Evolutionary conservation across 2,329 filamentous ascomycete genomes (phyloP), one percentile per base, ranked within the genome.

Genomic region (Colletotrichum liriopes): DNA sequence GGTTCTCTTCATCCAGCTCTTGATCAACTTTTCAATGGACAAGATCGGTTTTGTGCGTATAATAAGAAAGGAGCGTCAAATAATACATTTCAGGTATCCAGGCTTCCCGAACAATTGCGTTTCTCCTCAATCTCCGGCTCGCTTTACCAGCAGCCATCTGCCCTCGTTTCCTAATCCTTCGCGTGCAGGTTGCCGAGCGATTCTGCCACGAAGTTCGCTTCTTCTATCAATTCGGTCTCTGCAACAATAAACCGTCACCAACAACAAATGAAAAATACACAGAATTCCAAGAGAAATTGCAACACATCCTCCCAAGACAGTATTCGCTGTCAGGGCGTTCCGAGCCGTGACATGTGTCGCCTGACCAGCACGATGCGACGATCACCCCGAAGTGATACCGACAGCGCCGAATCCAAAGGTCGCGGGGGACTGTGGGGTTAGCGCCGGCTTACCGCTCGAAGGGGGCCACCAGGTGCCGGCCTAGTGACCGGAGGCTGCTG

Each of bases 401-500:
- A 45, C 52, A 69, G 45, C 59, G 29, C 59, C 65, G 69, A 69
- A 71, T 23, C 49, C 43, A 35, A 51, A 54, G 64, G 49, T 65
- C 35, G 58, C 41, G 56, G 39, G 39, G 35, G n/a, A 62, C 4
- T 72, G 69, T 69, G 69, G 69, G 69, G 69, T 62, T 69, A 69
- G 69, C 59, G 65, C 69, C 65, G 69, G 65, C 43, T 54, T 29
- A 45, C 65, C 65, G 65, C 29, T 63, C 69, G 64, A 56, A 56
- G 52, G 35, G 32, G 52, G 23, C 69, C 58, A 68, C 45, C 65
- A 68, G 23, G 26, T 47, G 65, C 69, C 69, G 69, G 58, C 65
- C 69, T 45, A 69, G 69, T 72, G 69, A 69, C 54, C 45, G 51
- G 52, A 52, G 51, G 59, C 69, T 69, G 69, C 65, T 69, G 69